phyloP scores from a whole-genome alignment of 2,329 filamentous ascomycete genomes.

The Neofusicoccum kwambonambiense region DNA sequence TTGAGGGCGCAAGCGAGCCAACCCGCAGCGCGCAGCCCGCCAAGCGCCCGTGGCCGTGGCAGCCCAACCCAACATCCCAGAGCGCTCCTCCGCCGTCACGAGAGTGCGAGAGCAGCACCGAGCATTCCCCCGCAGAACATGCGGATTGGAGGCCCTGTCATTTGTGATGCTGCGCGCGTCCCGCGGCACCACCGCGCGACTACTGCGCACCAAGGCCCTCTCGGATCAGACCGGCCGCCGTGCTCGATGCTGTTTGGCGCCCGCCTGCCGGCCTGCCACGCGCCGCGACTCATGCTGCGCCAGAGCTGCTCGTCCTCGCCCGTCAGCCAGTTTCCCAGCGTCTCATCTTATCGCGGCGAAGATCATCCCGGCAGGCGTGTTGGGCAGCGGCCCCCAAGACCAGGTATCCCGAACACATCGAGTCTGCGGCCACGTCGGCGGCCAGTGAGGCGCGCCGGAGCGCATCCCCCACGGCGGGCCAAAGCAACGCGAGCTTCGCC shows the following conservation, averaged over 20 bases:
- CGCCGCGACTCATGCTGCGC: not conserved
- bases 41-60: not conserved
- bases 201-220: not conserved
- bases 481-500: constrained; percentile 4
- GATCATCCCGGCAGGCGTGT: not conserved
- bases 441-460: constrained; percentile 5
- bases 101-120: not conserved
- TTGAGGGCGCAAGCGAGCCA: not conserved
- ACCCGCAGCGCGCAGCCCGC: not conserved
- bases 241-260: constrained; percentile 9
- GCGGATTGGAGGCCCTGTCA: constrained; percentile 5
- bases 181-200: not conserved
- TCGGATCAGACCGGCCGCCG: not conserved
- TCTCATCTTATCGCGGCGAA: constrained; percentile 1
- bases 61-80: not conserved
- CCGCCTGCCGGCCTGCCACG: not conserved
- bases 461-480: not conserved
- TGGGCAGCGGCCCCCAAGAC: not conserved
- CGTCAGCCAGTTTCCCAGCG: not conserved
- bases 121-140: not conserved
- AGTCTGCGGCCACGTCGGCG: not conserved
- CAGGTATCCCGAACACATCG: not conserved
- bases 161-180: constrained; percentile 6
- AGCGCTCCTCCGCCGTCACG: too few species aligned
- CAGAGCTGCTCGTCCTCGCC: not conserved